phyloP scores from a whole-genome alignment of 2,329 filamentous ascomycete species.

The Trematosphaeria pertusa region DNA sequence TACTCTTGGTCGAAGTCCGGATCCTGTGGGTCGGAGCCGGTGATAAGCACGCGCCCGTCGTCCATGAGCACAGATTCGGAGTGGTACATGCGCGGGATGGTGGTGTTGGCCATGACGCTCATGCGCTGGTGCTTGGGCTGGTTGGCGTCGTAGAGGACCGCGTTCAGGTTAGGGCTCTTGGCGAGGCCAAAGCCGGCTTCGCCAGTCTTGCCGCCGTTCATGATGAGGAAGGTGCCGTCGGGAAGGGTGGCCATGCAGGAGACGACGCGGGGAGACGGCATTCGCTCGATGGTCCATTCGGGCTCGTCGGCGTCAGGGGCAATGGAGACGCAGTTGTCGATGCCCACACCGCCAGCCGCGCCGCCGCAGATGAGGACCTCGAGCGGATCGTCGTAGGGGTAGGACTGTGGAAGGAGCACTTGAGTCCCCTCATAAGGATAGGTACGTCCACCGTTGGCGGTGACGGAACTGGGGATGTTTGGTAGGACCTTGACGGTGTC shows the following conservation, averaged over 20 bases:
- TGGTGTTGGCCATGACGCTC: constrained; percentile 70
- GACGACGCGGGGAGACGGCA: constrained; percentile 70
- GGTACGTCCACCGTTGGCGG: constrained; percentile 66
- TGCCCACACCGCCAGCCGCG: constrained; percentile 61
- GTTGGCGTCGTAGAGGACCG: constrained; percentile 67
- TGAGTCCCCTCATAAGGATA: constrained; percentile 71
- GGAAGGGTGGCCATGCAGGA: constrained; percentile 69
- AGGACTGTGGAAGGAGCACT: constrained; percentile 68
- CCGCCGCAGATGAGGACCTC: constrained; percentile 71
- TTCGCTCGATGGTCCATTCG: constrained; percentile 69
- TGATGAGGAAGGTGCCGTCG: constrained; percentile 70
- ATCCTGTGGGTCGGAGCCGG: constrained; percentile 61
- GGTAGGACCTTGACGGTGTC: constrained; percentile 64
- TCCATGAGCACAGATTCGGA: constrained; percentile 69
- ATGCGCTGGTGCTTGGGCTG: constrained; percentile 64
- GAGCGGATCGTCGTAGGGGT: constrained; percentile 67
- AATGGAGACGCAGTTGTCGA: constrained; percentile 72
- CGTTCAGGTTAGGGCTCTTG: constrained; percentile 63
- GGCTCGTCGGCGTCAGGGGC: constrained; percentile 63
- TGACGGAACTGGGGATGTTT: constrained; percentile 68
- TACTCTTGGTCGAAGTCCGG: constrained; percentile 65
- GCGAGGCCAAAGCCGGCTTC: constrained; percentile 70
- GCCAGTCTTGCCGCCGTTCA: constrained; percentile 67
- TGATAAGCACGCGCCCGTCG: constrained; percentile 69
- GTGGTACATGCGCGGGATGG: constrained; percentile 70